Base-by-base conservation (phyloP, 2,329 filamentous ascomycete species). In the Trichophyton verrucosum region DNA sequence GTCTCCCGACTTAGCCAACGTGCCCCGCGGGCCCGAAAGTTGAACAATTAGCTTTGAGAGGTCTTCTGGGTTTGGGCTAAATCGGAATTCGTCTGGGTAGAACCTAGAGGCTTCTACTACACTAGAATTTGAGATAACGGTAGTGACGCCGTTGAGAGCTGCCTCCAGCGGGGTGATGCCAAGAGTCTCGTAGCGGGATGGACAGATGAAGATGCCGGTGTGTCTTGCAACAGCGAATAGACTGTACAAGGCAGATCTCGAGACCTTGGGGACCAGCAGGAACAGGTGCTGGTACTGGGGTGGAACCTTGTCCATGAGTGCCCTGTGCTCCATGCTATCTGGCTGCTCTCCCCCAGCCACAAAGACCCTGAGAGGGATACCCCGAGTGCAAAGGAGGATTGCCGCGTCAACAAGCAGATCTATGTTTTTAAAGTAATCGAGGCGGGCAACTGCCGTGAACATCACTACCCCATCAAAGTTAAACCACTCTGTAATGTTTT, bases 181-280 rank as follows among this genome's bases (percentile, higher is more conserved):
- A 33, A 55, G 51, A n/a, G 51, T 55, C 51, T 55, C 51, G 51
- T 55, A 55, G 13, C 51, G 51, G 17, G 51, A 55, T n/a, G 51
- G 51, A 36, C 51, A 55, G 7, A 55, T 24, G 27, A 55, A 55
- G 27, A 55, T 55, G 6, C 51, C 51, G 51, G 27, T 55, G 27
- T 33, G 51, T 9, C 30, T 9, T n/a, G 51, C 51, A n/a, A 36
- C 30, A 8, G 24, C 51, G 20, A 55, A 55, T 33, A 55, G 51
- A 27, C 15, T 36, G 27, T 55, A 55, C 8, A 55, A 20, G 8
- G 51, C 51, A 15, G 51, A 55, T 33, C 51, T 33, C 27, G 51
- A 36, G 5, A 55, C 30, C 27, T 55, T 55, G 13, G 27, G 13
- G 3, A 55, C 15, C 27, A 55, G 8, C 24, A 55, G 51, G 51